Evolutionary conservation across 2,329 filamentous ascomycete species (phyloP).

Genomic region (Trichophyton benhamiae): DNA sequence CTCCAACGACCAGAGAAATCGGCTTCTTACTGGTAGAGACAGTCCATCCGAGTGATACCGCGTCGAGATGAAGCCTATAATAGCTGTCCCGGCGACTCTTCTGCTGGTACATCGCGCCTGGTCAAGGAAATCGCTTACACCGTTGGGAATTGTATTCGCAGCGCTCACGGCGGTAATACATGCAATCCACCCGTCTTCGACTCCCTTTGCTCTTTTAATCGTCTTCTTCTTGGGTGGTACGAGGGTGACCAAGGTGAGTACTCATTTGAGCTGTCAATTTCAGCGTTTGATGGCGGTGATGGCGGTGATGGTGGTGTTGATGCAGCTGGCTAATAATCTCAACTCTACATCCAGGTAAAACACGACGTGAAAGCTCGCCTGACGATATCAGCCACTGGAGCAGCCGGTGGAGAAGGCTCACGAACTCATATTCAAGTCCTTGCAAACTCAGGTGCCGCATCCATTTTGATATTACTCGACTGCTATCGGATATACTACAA

Average conservation of each 20-base stretch:
- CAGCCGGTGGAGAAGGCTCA: constrained; percentile 62
- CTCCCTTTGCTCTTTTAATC: constrained; percentile 73
- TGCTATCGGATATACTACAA: constrained; percentile 29
- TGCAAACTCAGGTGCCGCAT: constrained; percentile 73
- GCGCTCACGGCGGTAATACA: constrained; percentile 63
- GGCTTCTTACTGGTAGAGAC: neutral
- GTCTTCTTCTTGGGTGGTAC: constrained; percentile 83
- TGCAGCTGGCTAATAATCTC: neutral
- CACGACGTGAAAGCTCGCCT: constrained; percentile 71
- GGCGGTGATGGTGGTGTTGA: neutral
- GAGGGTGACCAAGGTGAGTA: constrained; percentile 61
- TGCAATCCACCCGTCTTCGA: constrained; percentile 81
- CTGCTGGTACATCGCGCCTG: constrained; percentile 55
- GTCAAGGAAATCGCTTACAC: constrained; percentile 65
- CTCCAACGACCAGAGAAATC: neutral
- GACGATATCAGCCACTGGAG: constrained; percentile 64
- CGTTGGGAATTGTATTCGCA: constrained; percentile 59
- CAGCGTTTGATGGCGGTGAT: neutral
- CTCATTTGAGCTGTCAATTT: neutral
- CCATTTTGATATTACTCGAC: constrained; percentile 47
- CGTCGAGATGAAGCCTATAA: constrained; percentile 31
- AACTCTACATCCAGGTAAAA: constrained; percentile 52
- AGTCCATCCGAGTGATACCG: neutral
- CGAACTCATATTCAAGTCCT: constrained; percentile 80
- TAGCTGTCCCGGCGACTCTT: constrained; percentile 38